These are phyloP conservation scores for Ammopiptanthus mongolicus DNA, from an alignment of 306 rosid genomes.

Conservation along the genomic window DNA sequence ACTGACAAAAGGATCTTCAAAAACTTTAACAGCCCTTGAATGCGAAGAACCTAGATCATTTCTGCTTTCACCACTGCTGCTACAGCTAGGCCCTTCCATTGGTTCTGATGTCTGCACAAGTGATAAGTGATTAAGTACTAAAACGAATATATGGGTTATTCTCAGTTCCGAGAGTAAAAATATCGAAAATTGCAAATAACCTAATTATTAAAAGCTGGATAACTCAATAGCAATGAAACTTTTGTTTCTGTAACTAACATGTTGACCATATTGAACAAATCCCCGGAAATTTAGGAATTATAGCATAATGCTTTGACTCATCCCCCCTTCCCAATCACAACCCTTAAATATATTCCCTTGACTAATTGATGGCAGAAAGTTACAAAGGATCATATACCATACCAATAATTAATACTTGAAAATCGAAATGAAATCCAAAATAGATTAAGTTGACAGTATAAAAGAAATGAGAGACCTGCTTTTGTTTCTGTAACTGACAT, in stretches of 20 bases:
- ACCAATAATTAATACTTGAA: constrained; percentile 12
- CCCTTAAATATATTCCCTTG: background rate
- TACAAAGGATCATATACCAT: background rate
- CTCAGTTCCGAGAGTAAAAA: background rate
- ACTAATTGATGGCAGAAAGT: background rate
- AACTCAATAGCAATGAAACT: background rate
- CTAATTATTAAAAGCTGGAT: background rate
- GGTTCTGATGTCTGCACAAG: constrained; percentile 57
- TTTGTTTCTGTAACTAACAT: background rate
- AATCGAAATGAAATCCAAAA: constrained; percentile 4
- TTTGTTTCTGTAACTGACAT: background rate
- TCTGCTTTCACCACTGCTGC: constrained; percentile 40
- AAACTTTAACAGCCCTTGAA: constrained; percentile 18
- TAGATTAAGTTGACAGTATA: background rate
- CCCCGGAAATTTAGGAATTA: background rate
- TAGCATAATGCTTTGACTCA: background rate
- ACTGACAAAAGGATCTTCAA: constrained; percentile 32
- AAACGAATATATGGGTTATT: background rate
- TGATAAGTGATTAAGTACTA: constrained; percentile 1
- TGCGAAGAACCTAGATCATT: constrained; percentile 25
- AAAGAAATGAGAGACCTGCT: constrained; percentile 47
- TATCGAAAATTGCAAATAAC: background rate
- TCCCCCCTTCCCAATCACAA: background rate
- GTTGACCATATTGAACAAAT: background rate
- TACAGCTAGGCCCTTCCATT: constrained; percentile 40